Evolutionary conservation across 306 rosid genomes (phyloP), one percentile per base, ranked within the genome.

Genomic region (Canavalia gladiata): DNA sequence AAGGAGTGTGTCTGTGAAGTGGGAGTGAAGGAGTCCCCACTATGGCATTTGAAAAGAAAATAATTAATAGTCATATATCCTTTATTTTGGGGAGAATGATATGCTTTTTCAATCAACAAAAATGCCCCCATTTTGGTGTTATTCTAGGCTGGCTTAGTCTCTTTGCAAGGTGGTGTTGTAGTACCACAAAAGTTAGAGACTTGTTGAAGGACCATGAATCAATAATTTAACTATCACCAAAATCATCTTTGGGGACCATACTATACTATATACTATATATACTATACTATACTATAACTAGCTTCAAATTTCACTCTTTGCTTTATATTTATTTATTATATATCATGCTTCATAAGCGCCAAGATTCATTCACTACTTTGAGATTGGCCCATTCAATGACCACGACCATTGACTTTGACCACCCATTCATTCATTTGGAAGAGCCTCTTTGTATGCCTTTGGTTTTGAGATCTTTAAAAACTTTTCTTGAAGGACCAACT

Each of bases 21-120:
- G 87, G 87, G 77, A 59, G 70, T 34, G 69, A 65, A 47, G 65
- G 2, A 84, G 62, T 18, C 41, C 83, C 86, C 91, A 72, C 87
- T 43, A 58, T 74, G 83, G 35, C 75, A 43, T 29, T 78, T 58
- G 33, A 75, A 72, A 73, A 78, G 75, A 29, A 82, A 76, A 52
- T 81, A 81, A 68, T 86, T 84, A 18, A 18, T 18, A 18, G 25
- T 18, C 25, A 18, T 18, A 18, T 18, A 76, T 78, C 92, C 87
- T 66, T 62, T 76, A 76, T 90, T 90, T 86, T 86, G 88, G 97
- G 96, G 84, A 56, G 64, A 57, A 68, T 69, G 67, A 55, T 18
- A 11, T 68, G 72, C 89, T 88, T 85, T 87, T 81, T 82, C 86
- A 57, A 76, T 41, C 67, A 68, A 78, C 59, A 55, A 78, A 43